Evolutionary conservation across 805 yeast species (phyloP).

Genomic region (Pichia paraexigua): DNA sequence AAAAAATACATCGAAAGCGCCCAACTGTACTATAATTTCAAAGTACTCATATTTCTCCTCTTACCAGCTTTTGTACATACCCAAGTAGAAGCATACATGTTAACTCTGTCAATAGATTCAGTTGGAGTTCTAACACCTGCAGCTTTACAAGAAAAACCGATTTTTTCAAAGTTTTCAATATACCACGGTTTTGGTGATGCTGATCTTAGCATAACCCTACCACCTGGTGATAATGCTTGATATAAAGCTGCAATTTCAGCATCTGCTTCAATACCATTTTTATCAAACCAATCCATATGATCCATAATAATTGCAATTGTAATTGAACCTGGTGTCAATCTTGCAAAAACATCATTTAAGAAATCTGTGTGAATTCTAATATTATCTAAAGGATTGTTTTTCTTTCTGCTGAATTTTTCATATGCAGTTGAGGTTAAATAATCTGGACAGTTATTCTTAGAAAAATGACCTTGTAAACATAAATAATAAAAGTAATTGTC

Average conservation of each 20-base stretch:
- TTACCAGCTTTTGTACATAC: slow-evolving; percentile 50
- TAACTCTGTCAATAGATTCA: slow-evolving; percentile 64
- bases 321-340: slow-evolving; percentile 53
- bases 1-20: not conserved
- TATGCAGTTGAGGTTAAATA: slow-evolving; percentile 58
- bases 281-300: slow-evolving; percentile 88
- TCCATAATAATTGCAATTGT: slow-evolving; percentile 82
- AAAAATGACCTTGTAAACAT: slow-evolving; percentile 53
- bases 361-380: slow-evolving; percentile 76
- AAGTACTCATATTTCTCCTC: slow-evolving; percentile 45
- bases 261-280: slow-evolving; percentile 52
- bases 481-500: slow-evolving; percentile 79
- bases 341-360: slow-evolving; percentile 63
- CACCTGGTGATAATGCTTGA: slow-evolving; percentile 55
- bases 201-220: slow-evolving; percentile 69
- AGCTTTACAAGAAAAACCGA: slow-evolving; percentile 61
- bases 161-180: slow-evolving; percentile 53
- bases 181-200: slow-evolving; percentile 77
- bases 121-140: slow-evolving; percentile 63
- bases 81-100: slow-evolving; percentile 90
- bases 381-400: slow-evolving; percentile 50
- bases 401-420: slow-evolving; percentile 35
- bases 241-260: slow-evolving; percentile 59
- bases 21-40: slow-evolving; percentile 19
- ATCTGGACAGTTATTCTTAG: slow-evolving; percentile 63